Evolutionary conservation across 2,329 filamentous ascomycete species (phyloP).

Genomic region (Pseudocercospora musae): DNA sequence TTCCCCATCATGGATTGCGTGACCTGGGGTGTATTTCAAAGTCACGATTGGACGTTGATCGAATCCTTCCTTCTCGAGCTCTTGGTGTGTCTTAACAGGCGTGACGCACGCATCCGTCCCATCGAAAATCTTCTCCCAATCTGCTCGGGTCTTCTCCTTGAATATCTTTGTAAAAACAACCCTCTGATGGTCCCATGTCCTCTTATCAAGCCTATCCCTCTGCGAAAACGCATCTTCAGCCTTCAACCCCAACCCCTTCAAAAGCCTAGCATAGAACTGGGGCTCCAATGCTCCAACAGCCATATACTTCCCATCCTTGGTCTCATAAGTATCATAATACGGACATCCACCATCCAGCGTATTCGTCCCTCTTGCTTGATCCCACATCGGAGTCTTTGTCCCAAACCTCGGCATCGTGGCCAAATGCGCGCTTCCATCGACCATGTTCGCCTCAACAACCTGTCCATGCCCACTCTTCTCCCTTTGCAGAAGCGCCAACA

Average conservation of each 20-base stretch:
- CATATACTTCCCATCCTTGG: constrained; percentile 72
- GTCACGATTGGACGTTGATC: constrained; percentile 70
- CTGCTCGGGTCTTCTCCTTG: constrained; percentile 62
- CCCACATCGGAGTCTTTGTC: constrained; percentile 62
- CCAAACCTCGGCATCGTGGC: constrained; percentile 72
- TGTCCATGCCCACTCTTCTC: constrained; percentile 67
- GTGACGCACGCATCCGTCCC: constrained; percentile 89
- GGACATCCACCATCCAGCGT: constrained; percentile 79
- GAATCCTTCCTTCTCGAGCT: constrained; percentile 63
- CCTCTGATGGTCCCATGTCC: constrained; percentile 66
- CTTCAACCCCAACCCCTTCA: constrained; percentile 64
- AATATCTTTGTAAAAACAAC: constrained; percentile 62
- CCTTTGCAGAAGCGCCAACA: constrained; percentile 72
- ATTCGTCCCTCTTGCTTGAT: constrained; percentile 67
- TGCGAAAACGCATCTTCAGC: constrained; percentile 39
- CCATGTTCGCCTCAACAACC: constrained; percentile 95
- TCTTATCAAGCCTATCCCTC: constrained; percentile 56
- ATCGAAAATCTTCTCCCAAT: constrained; percentile 87
- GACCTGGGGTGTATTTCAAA: constrained; percentile 65
- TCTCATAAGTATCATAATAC: constrained; percentile 87
- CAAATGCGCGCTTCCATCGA: constrained; percentile 79
- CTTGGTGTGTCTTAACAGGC: constrained; percentile 74
- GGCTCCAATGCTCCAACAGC: constrained; percentile 87
- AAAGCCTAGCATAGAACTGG: constrained; percentile 70
- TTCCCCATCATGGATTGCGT: constrained; percentile 55